phyloP scores from a whole-genome alignment of 257 asterid species.

The Solanum gandarillasii region DNA sequence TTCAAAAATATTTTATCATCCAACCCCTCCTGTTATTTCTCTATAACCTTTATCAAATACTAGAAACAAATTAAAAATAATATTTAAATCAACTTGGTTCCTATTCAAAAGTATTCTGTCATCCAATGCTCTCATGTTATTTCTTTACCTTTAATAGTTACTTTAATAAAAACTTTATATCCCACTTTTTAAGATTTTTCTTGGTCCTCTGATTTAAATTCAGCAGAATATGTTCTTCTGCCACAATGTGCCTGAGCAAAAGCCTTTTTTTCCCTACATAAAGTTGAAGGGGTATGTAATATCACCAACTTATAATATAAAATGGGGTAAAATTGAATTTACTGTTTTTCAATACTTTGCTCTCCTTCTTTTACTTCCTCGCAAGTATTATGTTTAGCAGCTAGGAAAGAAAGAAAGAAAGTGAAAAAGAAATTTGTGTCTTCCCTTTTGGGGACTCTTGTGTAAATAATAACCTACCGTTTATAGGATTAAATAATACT shows the following conservation, averaged over 20 bases:
- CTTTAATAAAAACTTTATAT: background rate
- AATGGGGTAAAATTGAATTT: background rate
- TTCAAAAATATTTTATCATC: background rate
- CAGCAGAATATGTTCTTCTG: background rate
- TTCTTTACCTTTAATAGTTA: background rate
- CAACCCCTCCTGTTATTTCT: background rate
- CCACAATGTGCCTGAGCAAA: background rate
- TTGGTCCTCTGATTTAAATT: background rate
- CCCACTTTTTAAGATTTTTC: background rate
- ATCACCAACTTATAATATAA: background rate
- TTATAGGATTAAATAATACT: background rate
- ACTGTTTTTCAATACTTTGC: background rate
- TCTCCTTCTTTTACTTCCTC: background rate
- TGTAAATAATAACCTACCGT: background rate
- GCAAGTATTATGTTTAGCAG: background rate
- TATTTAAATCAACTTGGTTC: background rate
- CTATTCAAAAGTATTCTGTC: background rate
- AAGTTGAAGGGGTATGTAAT: background rate
- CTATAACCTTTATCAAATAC: background rate
- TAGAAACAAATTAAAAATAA: background rate
- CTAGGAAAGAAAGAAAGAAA: background rate
- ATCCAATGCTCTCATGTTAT: background rate
- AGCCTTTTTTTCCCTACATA: background rate
- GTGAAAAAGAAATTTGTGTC: background rate
- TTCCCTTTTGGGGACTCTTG: background rate